Evolutionary conservation across 2,329 filamentous ascomycete genomes (phyloP).

Genomic region (Cercospora zeina): DNA sequence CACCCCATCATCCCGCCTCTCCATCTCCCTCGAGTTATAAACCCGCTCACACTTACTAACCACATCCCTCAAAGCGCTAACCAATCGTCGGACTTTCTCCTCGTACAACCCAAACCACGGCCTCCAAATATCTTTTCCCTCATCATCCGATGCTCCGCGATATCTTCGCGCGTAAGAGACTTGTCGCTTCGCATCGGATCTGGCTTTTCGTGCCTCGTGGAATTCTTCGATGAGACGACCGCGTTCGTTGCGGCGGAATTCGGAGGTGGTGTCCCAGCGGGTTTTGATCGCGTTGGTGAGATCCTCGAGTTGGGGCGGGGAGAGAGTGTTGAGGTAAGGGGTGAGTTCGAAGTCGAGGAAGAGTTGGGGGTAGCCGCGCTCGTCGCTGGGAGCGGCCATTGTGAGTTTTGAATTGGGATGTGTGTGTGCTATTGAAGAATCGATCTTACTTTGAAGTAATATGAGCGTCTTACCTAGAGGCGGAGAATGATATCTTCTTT

Average conservation of each 20-base stretch:
- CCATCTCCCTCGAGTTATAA: background rate
- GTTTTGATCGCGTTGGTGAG: background rate
- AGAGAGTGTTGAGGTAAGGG: background rate
- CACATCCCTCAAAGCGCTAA: background rate
- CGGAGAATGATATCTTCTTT: background rate
- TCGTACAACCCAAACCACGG: slow-evolving; percentile 4
- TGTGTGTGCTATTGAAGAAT: background rate
- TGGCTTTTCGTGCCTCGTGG: background rate
- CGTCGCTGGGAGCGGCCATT: background rate
- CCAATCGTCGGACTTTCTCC: background rate
- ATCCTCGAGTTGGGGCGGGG: background rate
- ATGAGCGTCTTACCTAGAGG: no score
- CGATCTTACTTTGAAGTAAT: no score
- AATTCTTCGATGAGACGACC: background rate
- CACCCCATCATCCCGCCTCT: background rate
- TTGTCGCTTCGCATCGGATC: background rate
- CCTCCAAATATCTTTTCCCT: background rate
- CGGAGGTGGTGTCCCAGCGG: background rate
- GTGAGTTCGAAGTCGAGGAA: background rate
- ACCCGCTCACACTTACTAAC: background rate
- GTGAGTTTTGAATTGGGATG: background rate
- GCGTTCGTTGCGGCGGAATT: background rate
- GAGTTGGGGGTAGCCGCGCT: background rate
- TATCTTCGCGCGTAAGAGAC: background rate
- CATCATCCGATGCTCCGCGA: background rate